A percentile compares a stretch with the other conserved stretches of the same genome.
Conservation (phyloP, 164 flowering plant genomes). For the Saururus chinensis region DNA sequence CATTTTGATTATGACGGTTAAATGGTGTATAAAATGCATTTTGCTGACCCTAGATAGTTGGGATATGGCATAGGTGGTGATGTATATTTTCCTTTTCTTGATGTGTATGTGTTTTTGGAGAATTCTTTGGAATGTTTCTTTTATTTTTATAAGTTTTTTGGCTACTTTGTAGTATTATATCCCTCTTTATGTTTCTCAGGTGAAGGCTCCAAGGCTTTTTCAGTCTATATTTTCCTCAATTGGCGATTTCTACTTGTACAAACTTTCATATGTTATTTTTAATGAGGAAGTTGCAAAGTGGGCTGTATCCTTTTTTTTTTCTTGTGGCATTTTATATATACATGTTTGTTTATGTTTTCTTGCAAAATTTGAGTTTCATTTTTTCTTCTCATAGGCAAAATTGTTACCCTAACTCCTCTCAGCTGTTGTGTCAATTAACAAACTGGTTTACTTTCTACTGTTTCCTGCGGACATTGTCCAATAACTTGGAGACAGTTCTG, state of each 20-base stretch:
- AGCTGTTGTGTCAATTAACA: slow-evolving; percentile 72
- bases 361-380: not conserved
- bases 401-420: slow-evolving; percentile 9
- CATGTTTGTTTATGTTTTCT: not conserved
- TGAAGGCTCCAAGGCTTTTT: slow-evolving; percentile 65
- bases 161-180: not conserved
- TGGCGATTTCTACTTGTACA: slow-evolving; percentile 85
- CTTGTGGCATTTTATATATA: not conserved
- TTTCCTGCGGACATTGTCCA: slow-evolving; percentile 80
- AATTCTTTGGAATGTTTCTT: too few species aligned
- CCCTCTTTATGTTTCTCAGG: slow-evolving; percentile 23
- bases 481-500: slow-evolving; percentile 78
- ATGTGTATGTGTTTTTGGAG: not conserved
- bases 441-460: slow-evolving; percentile 96
- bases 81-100: not conserved
- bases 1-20: not conserved
- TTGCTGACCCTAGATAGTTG: not conserved
- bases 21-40: not conserved
- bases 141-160: too few species aligned
- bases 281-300: slow-evolving; percentile 56
- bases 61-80: not conserved
- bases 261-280: slow-evolving; percentile 45
- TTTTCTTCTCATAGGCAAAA: not conserved
- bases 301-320: slow-evolving; percentile 75
- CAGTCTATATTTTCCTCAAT: slow-evolving; percentile 77